These are phyloP conservation scores for Gossypium lobatum DNA, from an alignment of 441 rosid genomes.

Conservation along the genomic window DNA sequence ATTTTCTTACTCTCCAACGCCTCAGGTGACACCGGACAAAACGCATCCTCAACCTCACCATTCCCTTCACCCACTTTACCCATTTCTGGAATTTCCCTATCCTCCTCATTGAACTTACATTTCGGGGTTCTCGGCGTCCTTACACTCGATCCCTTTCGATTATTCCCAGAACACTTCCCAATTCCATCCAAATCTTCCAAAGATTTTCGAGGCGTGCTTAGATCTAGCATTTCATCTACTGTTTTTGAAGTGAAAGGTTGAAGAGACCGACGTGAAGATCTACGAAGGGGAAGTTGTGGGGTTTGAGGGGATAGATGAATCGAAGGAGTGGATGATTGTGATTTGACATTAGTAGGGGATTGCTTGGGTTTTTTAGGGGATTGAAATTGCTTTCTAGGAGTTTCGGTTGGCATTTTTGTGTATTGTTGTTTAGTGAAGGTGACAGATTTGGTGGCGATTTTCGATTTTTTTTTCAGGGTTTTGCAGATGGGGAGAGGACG, in stretches of 20 bases:
- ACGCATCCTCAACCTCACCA: background rate
- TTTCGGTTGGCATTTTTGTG: constrained; percentile 40
- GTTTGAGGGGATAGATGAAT: constrained; percentile 47
- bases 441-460: background rate
- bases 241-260: constrained; percentile 17
- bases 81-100: background rate
- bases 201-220: constrained; percentile 22
- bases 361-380: constrained; percentile 18
- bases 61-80: background rate
- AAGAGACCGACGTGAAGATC: constrained; percentile 52
- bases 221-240: constrained; percentile 8
- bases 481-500: background rate
- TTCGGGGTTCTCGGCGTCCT: background rate
- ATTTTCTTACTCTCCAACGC: too few relatives aligned
- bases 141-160: background rate
- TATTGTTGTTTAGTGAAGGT: constrained; percentile 4
- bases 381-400: constrained; percentile 29
- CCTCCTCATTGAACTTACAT: constrained; percentile 1
- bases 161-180: background rate
- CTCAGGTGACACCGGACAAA: too few relatives aligned
- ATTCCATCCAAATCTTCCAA: constrained; percentile 6
- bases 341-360: constrained; percentile 22
- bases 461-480: constrained; percentile 19
- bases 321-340: constrained; percentile 25
- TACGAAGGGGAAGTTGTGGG: constrained; percentile 50